phyloP scores from a whole-genome alignment of 495 filamentous ascomycete genomes.

The Aspergillus campestris region DNA sequence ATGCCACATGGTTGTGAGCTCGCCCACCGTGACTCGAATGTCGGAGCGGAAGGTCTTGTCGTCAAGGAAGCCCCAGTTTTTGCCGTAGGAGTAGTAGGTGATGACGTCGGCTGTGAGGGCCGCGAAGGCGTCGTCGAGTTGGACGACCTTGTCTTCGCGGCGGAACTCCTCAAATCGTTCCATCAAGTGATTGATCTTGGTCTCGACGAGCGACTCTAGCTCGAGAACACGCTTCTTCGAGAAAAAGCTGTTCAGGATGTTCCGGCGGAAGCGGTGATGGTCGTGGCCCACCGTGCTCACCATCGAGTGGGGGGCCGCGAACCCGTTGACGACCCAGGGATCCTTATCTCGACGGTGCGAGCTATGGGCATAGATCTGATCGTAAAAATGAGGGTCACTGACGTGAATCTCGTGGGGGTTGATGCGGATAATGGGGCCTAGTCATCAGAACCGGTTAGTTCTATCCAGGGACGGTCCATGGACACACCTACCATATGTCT shows the following conservation, averaged over 20 bases:
- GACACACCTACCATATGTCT: constrained; percentile 26
- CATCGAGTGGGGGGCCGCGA: constrained; percentile 18
- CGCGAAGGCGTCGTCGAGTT: constrained; percentile 29
- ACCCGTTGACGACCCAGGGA: constrained; percentile 17
- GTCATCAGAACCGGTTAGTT: not conserved
- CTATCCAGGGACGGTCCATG: not conserved
- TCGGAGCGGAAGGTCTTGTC: constrained; percentile 10
- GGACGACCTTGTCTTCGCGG: constrained; percentile 10
- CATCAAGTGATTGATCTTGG: constrained; percentile 32
- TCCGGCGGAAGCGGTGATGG: constrained; percentile 37
- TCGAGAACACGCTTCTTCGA: constrained; percentile 35
- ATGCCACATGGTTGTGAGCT: constrained; percentile 16
- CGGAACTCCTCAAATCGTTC: constrained; percentile 22
- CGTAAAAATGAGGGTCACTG: constrained; percentile 29
- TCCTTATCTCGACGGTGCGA: constrained; percentile 28
- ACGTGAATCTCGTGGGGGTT: constrained; percentile 31
- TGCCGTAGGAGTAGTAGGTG: constrained; percentile 32
- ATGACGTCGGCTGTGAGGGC: constrained; percentile 35
- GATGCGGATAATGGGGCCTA: constrained; percentile 35
- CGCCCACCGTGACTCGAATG: constrained; percentile 12
- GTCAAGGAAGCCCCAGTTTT: constrained; percentile 24
- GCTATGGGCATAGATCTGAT: constrained; percentile 23
- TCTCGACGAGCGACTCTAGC: constrained; percentile 39
- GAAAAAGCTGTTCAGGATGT: constrained; percentile 40
- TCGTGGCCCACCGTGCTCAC: constrained; percentile 40